Evolutionary conservation across 208 protist species (phyloP).

Genomic region (Leishmania lainsoni): DNA sequence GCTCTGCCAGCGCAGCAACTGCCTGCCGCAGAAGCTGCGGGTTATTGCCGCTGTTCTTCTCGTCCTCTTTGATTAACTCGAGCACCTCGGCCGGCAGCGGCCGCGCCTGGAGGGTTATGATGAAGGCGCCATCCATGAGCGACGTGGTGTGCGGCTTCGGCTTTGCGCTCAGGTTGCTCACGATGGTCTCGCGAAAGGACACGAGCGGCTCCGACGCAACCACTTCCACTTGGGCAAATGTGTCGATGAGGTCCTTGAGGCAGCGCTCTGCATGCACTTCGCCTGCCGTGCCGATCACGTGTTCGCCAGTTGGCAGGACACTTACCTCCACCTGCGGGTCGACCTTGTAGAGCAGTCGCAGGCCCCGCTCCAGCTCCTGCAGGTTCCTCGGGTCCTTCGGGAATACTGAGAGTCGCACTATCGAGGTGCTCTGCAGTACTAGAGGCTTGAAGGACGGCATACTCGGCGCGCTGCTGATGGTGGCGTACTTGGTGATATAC

Average conservation of each 20-base stretch:
- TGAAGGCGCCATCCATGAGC: slow-evolving; percentile 69
- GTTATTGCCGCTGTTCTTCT: slow-evolving; percentile 68
- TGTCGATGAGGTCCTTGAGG: slow-evolving; percentile 93
- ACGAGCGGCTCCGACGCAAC: slow-evolving; percentile 87
- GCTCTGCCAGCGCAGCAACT: slow-evolving; percentile 35
- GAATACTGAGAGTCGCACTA: slow-evolving; percentile 96
- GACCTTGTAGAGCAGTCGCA: slow-evolving; percentile 95
- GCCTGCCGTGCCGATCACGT: slow-evolving; percentile 95
- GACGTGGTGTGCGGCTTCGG: slow-evolving; percentile 70
- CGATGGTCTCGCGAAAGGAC: slow-evolving; percentile 87
- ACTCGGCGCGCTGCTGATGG: slow-evolving; percentile 69
- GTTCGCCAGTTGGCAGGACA: slow-evolving; percentile 95
- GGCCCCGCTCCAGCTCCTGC: slow-evolving; percentile 71
- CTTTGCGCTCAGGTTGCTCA: slow-evolving; percentile 58
- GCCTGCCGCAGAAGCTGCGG: slow-evolving; percentile 42
- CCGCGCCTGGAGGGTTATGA: slow-evolving; percentile 72
- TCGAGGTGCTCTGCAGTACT: slow-evolving; percentile 91
- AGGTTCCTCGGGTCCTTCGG: slow-evolving; percentile 84
- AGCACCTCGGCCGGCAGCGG: slow-evolving; percentile 74
- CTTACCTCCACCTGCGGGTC: slow-evolving; percentile 95
- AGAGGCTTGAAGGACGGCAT: slow-evolving; percentile 88
- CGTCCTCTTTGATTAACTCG: slow-evolving; percentile 75
- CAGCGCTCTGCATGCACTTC: slow-evolving; percentile 97
- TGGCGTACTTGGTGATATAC: slow-evolving; percentile 95
- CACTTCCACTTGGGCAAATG: slow-evolving; percentile 87